A percentile compares a stretch with the other conserved stretches of the same genome.
Evolutionary conservation across 768 basidiomycete genomes (phyloP).

Genomic region (Pisolithus sp.): DNA sequence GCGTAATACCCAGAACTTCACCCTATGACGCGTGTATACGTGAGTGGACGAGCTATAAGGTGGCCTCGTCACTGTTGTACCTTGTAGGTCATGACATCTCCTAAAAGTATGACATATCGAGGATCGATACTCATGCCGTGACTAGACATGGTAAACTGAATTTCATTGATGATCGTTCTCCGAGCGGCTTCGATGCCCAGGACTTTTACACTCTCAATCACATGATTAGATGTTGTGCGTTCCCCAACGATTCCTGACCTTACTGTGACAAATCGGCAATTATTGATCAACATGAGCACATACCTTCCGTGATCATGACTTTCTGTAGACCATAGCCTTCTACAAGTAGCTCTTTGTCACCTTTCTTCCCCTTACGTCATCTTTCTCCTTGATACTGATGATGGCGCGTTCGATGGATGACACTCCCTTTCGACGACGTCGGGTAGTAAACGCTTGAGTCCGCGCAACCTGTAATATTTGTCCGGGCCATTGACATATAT

Average conservation of each 20-base stretch:
- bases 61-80: slow-evolving; percentile 29
- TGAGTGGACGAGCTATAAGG: neutral
- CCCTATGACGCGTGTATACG: slow-evolving; percentile 47
- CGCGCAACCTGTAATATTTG: slow-evolving; percentile 79
- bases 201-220: slow-evolving; percentile 91
- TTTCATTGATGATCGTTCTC: slow-evolving; percentile 91
- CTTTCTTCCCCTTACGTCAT: slow-evolving; percentile 75
- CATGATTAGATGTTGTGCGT: slow-evolving; percentile 91
- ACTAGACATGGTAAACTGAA: slow-evolving; percentile 93
- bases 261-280: neutral
- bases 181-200: slow-evolving; percentile 98
- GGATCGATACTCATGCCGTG: slow-evolving; percentile 99
- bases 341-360: slow-evolving; percentile 87
- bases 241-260: slow-evolving; percentile 81
- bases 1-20: slow-evolving; percentile 95
- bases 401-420: slow-evolving; percentile 85
- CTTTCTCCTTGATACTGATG: slow-evolving; percentile 92
- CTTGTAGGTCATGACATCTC: slow-evolving; percentile 99
- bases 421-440: slow-evolving; percentile 90
- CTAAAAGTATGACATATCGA: slow-evolving; percentile 95
- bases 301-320: slow-evolving; percentile 96
- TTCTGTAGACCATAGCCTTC: slow-evolving; percentile 96
- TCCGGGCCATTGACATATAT: slow-evolving; percentile 75
- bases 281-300: slow-evolving; percentile 8
- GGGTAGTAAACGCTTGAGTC: slow-evolving; percentile 76